Percentiles rank a stretch among this genome's conserved stretches.
These are phyloP conservation scores for Fusarium dimerum DNA, from an alignment of 2,329 filamentous ascomycete species.

Conservation along the genomic window DNA sequence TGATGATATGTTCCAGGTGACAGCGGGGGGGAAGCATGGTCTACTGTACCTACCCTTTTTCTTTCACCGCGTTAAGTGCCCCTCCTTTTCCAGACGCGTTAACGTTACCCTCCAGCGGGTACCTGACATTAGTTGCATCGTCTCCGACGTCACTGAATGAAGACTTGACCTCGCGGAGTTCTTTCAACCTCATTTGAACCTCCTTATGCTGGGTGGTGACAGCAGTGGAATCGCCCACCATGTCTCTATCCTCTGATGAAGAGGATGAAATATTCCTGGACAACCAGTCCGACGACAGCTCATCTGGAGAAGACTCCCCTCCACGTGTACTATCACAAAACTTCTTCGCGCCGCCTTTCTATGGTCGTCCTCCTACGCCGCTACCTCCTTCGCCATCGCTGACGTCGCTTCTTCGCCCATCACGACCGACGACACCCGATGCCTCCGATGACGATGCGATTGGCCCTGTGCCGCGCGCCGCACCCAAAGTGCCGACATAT, in stretches of 20 bases:
- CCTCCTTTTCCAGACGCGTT: slow-evolving; percentile 10
- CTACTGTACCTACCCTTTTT: too few relatives aligned
- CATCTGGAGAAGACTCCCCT: slow-evolving; percentile 38
- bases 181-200: slow-evolving; percentile 1
- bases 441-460: slow-evolving; percentile 86
- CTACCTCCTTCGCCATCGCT: slow-evolving; percentile 89
- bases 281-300: slow-evolving; percentile 31
- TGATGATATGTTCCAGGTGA: too few relatives aligned
- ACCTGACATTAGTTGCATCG: slow-evolving; percentile 11
- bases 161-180: not conserved
- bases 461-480: slow-evolving; percentile 80
- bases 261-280: slow-evolving; percentile 40
- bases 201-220: not conserved
- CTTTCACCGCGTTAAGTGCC: too few relatives aligned
- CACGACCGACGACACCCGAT: slow-evolving; percentile 90
- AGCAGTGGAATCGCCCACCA: slow-evolving; percentile 9
- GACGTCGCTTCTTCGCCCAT: slow-evolving; percentile 86
- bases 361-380: slow-evolving; percentile 93
- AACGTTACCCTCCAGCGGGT: slow-evolving; percentile 9
- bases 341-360: slow-evolving; percentile 81
- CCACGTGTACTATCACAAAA: slow-evolving; percentile 52
- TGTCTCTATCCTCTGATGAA: slow-evolving; percentile 39
- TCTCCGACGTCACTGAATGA: slow-evolving; percentile 4
- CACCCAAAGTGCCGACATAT: slow-evolving; percentile 96
- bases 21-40: too few relatives aligned